A percentile compares a stretch with the other conserved stretches of the same genome.
These are phyloP conservation scores for Cyberlindnera veronae DNA, from an alignment of 805 yeast genomes.

Conservation along the genomic window DNA sequence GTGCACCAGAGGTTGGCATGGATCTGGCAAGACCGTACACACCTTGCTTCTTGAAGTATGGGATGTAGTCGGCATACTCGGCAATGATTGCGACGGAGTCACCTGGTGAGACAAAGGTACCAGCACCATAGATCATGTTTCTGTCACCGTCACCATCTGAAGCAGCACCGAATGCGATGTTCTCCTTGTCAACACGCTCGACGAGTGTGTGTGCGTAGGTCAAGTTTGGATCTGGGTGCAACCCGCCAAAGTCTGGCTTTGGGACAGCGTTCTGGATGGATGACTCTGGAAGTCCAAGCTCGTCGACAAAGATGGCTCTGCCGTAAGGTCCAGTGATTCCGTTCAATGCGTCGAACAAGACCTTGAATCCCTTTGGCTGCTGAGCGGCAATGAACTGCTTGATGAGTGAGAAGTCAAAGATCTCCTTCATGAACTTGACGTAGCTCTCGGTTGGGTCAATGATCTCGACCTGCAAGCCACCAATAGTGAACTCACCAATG, in stretches of 20 bases:
- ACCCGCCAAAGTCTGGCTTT: constrained; percentile 90
- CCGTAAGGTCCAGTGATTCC: constrained; percentile 99
- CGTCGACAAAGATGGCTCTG: constrained; percentile 73
- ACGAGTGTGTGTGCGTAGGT: constrained; percentile 91
- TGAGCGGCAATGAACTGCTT: constrained; percentile 57
- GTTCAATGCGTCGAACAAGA: constrained; percentile 84
- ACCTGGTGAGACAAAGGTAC: constrained; percentile 95
- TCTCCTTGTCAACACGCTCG: constrained; percentile 73
- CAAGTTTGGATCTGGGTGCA: constrained; percentile 97
- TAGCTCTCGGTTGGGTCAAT: constrained; percentile 81
- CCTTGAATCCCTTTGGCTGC: constrained; percentile 50
- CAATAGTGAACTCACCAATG: constrained; percentile 52
- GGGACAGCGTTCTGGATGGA: constrained; percentile 80
- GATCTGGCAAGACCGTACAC: constrained; percentile 92
- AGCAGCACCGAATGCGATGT: constrained; percentile 94
- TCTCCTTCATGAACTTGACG: constrained; percentile 71
- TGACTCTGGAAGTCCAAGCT: constrained; percentile 68
- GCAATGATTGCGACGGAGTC: constrained; percentile 97
- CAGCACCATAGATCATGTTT: constrained; percentile 96
- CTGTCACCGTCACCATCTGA: constrained; percentile 99
- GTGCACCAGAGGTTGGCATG: constrained; percentile 95
- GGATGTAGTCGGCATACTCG: constrained; percentile 85
- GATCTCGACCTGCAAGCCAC: constrained; percentile 70
- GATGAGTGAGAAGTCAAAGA: constrained; percentile 85
- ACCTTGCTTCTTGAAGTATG: constrained; percentile 86